These are phyloP conservation scores for Ajuga chamaepitys DNA, from an alignment of 257 asterid genomes.

Conservation along the genomic window DNA sequence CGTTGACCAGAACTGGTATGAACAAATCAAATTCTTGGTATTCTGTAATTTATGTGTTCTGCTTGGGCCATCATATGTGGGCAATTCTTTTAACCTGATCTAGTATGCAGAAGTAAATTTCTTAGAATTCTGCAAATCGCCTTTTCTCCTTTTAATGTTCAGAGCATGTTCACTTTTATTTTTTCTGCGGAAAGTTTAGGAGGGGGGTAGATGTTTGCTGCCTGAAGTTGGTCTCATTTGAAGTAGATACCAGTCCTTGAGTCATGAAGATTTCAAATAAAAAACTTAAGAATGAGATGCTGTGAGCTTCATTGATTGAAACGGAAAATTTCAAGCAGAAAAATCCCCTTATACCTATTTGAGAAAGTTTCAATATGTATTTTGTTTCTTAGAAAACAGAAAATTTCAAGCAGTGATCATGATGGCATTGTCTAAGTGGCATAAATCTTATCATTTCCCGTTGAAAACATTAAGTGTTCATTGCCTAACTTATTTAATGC, in stretches of 20 bases:
- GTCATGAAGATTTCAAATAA: neutral
- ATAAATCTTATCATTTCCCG: neutral
- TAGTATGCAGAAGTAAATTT: neutral
- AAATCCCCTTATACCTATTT: too few species aligned
- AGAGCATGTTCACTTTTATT: neutral
- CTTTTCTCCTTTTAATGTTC: neutral
- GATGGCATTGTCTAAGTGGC: neutral
- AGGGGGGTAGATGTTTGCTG: neutral
- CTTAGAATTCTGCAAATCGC: neutral
- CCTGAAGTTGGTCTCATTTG: neutral
- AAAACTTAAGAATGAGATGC: neutral
- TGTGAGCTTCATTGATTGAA: neutral
- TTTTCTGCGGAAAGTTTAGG: neutral
- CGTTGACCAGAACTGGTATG: slow-evolving; percentile 90
- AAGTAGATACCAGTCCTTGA: neutral
- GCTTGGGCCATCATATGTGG: neutral
- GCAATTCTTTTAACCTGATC: neutral
- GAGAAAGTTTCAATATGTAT: too few species aligned
- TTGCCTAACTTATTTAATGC: neutral
- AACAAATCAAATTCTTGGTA: neutral
- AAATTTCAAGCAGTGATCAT: neutral
- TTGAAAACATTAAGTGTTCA: neutral
- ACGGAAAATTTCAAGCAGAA: neutral
- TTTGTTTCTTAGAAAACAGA: too few species aligned
- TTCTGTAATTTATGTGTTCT: neutral